Base-by-base conservation (phyloP, 2,329 filamentous ascomycete species). In the Aspergillus floridensis region DNA sequence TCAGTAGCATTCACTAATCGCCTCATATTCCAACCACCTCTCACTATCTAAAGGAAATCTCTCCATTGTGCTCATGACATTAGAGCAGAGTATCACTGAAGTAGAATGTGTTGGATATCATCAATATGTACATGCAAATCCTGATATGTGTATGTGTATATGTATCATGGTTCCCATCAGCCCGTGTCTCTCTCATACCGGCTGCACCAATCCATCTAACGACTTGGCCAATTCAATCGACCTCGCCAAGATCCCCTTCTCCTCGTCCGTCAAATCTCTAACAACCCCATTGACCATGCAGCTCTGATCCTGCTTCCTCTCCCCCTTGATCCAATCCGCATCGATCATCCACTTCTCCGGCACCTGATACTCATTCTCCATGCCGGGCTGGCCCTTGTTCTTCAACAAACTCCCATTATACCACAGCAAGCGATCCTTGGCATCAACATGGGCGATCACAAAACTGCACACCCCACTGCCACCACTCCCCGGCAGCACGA, bases 361-460 rank as follows among this genome's bases (percentile, higher is more conserved):
- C 5, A 53, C 41, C 6, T 53, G 26, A 26, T 60, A 60, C 11
- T 31, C 48, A 21, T 58, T 22, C 11, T 10, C 12, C 59, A 60
- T 60, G 1, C 46, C 41, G 1, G 5, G 24, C 16, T 52, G 44
- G 1, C 51, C 52, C 48, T 60, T 60, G 8, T 60, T 60, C 51
- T 58, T 60, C 31, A 60, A 38, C 26, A 60, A 7, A 22, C 59
- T 58, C 6, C 59, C 59, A 24, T 61, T 61, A 29, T 53, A 61
- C 59, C 59, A 61, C 44, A 61, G 8, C 6, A 61, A 14, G 7
- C 49, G 57, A 46, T 53, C 35, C 26, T 50, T 47, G 3, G 56
- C 49, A 50, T 61, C 56, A 4, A 59, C 59, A 54, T 61, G 59
- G 0, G 56, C 59, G 7, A 61, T 59, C 2, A 59, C 59, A 41